Conservation (phyloP, 148 eudicot genomes). For the Vaccinium vitisidaea region DNA sequence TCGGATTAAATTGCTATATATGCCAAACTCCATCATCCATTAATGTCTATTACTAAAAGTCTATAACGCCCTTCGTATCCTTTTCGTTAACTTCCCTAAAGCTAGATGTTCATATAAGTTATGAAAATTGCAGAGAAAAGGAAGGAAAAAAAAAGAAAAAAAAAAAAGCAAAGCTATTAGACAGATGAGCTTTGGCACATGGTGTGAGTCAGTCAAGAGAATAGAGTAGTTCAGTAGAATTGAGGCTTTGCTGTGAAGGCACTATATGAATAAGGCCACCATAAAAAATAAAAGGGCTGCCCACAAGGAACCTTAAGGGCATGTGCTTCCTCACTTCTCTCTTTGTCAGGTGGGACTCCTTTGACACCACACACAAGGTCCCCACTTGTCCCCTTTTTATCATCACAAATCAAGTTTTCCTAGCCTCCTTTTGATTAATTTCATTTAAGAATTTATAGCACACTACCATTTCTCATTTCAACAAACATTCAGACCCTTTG, state of each 20-base stretch:
- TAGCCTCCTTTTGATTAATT: neutral
- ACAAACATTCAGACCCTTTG: neutral
- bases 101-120: neutral
- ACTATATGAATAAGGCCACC: neutral
- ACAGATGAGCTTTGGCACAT: conserved; percentile 4
- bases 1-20: neutral
- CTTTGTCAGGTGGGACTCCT: conserved; percentile 26
- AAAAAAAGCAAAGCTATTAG: neutral
- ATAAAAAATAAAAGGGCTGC: neutral
- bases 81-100: neutral
- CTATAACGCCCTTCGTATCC: neutral
- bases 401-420: neutral
- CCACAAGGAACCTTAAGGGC: conserved; percentile 4
- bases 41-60: neutral
- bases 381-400: neutral
- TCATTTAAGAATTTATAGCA: neutral
- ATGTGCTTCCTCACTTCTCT: conserved; percentile 23
- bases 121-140: neutral
- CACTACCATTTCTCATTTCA: neutral
- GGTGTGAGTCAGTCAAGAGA: neutral
- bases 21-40: neutral
- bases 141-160: neutral
- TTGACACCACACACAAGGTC: conserved; percentile 17
- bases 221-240: neutral
- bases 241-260: conserved; percentile 7